Conservation (phyloP, 73 alveolate species). For the Symbiodinium pilosum region DNA sequence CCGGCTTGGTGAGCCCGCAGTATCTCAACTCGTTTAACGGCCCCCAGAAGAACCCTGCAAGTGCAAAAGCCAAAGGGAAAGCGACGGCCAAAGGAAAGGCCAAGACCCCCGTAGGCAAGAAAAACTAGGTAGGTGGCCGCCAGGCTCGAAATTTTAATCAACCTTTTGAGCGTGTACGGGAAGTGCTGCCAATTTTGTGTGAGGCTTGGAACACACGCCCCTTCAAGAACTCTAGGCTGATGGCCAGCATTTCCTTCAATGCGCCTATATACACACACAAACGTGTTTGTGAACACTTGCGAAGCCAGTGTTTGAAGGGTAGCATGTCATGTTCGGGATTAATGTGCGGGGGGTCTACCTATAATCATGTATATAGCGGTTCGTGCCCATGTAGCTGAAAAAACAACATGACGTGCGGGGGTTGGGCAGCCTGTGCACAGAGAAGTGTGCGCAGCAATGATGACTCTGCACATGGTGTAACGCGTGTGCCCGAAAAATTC, state of each 20-base stretch:
- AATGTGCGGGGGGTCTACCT: too few species aligned
- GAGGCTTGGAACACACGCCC: background rate
- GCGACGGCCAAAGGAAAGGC: background rate
- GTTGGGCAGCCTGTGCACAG: too few species aligned
- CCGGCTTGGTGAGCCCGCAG: background rate
- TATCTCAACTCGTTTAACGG: background rate
- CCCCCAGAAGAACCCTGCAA: background rate
- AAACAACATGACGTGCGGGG: too few species aligned
- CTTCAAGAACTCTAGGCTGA: background rate
- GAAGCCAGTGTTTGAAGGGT: too few species aligned
- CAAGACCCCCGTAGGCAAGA: too few species aligned
- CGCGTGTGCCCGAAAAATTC: too few species aligned
- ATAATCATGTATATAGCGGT: too few species aligned
- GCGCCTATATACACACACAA: background rate
- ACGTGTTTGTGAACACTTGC: background rate
- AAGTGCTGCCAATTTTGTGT: background rate
- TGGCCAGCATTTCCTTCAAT: too few species aligned
- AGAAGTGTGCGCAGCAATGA: too few species aligned
- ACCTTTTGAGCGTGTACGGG: background rate
- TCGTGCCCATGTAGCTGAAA: too few species aligned
- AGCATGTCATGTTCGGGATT: too few species aligned
- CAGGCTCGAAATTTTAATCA: background rate
- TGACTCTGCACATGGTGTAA: too few species aligned
- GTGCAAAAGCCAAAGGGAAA: background rate
- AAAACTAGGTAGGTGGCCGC: background rate